These are phyloP conservation scores for Neophaeococcomyces mojaviensis DNA, from an alignment of 2,329 filamentous ascomycete species.

Conservation along the genomic window DNA sequence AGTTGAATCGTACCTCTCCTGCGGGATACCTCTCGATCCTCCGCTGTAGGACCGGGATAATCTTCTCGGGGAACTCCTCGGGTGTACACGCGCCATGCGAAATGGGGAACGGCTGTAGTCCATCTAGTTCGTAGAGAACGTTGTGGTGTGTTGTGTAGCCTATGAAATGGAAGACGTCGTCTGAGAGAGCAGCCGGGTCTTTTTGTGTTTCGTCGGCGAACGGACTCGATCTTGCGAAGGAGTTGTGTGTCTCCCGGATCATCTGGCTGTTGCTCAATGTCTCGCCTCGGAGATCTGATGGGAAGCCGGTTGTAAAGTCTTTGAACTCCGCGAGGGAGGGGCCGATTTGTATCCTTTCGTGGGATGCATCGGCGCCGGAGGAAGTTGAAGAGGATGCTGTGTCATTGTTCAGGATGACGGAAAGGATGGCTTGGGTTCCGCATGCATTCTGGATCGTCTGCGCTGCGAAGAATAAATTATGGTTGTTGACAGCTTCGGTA, in stretches of 20 bases:
- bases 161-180: slow-evolving; percentile 96
- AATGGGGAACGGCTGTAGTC: slow-evolving; percentile 86
- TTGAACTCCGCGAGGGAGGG: slow-evolving; percentile 66
- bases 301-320: slow-evolving; percentile 79
- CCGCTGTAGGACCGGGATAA: slow-evolving; percentile 79
- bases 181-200: slow-evolving; percentile 60
- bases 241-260: slow-evolving; percentile 77
- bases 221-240: slow-evolving; percentile 78
- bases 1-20: slow-evolving; percentile 88
- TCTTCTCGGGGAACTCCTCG: slow-evolving; percentile 67
- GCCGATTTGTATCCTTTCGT: slow-evolving; percentile 58
- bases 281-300: slow-evolving; percentile 65
- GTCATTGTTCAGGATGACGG: slow-evolving; percentile 80
- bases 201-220: slow-evolving; percentile 87
- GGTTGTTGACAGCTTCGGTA: slow-evolving; percentile 59
- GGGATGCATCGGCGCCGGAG: slow-evolving; percentile 16
- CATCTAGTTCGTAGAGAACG: slow-evolving; percentile 87
- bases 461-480: slow-evolving; percentile 68
- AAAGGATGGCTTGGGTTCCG: slow-evolving; percentile 89
- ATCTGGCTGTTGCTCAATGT: slow-evolving; percentile 63
- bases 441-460: slow-evolving; percentile 99
- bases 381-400: slow-evolving; percentile 29
- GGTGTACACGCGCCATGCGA: slow-evolving; percentile 67
- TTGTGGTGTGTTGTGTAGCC: slow-evolving; percentile 79
- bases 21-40: slow-evolving; percentile 78